Conservation (phyloP, 192 early-diverging fungal genomes). For the Irineochytrium annulatum region DNA sequence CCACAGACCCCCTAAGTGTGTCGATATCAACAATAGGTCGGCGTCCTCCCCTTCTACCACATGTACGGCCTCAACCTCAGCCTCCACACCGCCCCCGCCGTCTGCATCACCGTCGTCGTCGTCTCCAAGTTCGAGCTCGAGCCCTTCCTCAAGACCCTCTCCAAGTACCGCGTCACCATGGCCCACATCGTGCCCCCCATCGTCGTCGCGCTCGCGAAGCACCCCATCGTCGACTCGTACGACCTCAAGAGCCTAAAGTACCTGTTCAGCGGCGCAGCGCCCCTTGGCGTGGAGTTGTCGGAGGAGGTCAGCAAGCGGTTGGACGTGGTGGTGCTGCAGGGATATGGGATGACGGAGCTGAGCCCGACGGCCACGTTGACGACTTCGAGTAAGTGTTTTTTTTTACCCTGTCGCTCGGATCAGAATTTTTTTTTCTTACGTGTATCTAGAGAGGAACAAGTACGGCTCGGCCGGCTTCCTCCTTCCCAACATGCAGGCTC, state of each 20-base stretch:
- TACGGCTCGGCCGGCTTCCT: constrained; percentile 66
- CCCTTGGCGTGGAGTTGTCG: constrained; percentile 66
- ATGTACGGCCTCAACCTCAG: constrained; percentile 33
- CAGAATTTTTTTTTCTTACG: neutral
- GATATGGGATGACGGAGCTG: constrained; percentile 73
- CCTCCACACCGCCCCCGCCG: constrained; percentile 29
- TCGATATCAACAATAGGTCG: no score
- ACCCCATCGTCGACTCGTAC: constrained; percentile 69
- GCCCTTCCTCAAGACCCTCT: constrained; percentile 56
- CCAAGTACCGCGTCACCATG: constrained; percentile 64
- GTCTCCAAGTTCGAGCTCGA: constrained; percentile 74
- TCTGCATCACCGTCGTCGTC: constrained; percentile 60
- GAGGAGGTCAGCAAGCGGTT: constrained; percentile 52
- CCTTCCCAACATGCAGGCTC: constrained; percentile 67
- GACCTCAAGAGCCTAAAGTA: constrained; percentile 62
- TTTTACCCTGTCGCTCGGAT: neutral
- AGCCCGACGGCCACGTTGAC: constrained; percentile 47
- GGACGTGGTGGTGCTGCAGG: constrained; percentile 48
- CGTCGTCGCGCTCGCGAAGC: constrained; percentile 70
- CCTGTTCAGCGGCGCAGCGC: constrained; percentile 76
- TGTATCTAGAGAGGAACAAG: constrained; percentile 14
- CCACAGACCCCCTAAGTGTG: no score
- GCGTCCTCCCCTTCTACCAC: constrained; percentile 62
- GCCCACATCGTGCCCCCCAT: constrained; percentile 65
- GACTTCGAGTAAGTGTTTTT: neutral